A percentile compares a stretch with the other conserved stretches of the same genome.
Evolutionary conservation across 352 stramenopile genomes (phyloP).

Genomic region (Globisporangium sylvaticum): DNA sequence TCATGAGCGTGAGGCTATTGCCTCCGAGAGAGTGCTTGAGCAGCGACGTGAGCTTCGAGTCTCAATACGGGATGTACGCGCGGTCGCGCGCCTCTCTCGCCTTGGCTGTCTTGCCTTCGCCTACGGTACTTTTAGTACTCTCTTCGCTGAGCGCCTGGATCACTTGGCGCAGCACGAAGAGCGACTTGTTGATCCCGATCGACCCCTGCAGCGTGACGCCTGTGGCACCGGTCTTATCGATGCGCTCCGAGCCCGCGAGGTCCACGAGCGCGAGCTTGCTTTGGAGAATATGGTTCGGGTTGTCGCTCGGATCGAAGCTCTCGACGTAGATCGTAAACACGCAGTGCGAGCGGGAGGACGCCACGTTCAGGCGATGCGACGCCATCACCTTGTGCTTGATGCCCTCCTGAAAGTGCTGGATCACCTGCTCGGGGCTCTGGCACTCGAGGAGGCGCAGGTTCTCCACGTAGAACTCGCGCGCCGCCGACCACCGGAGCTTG

Average conservation of each 20-base stretch:
- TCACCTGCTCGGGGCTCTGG: constrained; percentile 34
- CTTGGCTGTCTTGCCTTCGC: neutral
- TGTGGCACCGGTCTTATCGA: constrained; percentile 54
- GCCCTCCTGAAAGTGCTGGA: constrained; percentile 48
- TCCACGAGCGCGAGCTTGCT: constrained; percentile 61
- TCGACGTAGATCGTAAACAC: constrained; percentile 57
- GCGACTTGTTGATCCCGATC: constrained; percentile 65
- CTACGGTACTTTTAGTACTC: neutral
- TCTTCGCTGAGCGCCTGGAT: constrained; percentile 53
- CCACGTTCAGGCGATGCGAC: constrained; percentile 49
- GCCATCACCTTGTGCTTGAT: constrained; percentile 63
- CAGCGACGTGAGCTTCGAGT: constrained; percentile 62
- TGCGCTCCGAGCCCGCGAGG: constrained; percentile 56
- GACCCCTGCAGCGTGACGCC: constrained; percentile 50
- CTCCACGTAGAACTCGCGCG: constrained; percentile 60
- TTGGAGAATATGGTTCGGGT: constrained; percentile 31
- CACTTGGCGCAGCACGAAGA: constrained; percentile 55
- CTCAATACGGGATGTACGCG: constrained; percentile 52
- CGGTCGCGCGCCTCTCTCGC: neutral
- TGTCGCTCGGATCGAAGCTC: constrained; percentile 30
- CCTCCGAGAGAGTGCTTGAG: constrained; percentile 59
- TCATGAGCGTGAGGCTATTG: constrained; percentile 65
- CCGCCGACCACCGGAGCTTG: constrained; percentile 41
- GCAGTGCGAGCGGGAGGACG: constrained; percentile 51
- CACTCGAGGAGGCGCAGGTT: constrained; percentile 47